Conservation (phyloP, 441 rosid genomes). For the Euphorbia schlechtendalii region DNA sequence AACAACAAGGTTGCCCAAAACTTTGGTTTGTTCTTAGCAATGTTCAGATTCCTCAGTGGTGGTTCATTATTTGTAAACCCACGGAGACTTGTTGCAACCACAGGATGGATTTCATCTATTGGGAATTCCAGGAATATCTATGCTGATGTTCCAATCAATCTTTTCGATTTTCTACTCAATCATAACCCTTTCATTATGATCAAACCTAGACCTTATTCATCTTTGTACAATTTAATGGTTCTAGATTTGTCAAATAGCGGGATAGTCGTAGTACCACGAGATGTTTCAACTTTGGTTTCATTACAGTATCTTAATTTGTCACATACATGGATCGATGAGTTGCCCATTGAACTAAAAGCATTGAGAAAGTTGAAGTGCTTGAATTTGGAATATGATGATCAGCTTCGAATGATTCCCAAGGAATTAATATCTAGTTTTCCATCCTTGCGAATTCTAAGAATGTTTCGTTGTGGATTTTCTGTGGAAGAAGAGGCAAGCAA, state of each 20-base stretch:
- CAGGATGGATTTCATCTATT: slow-evolving; percentile 8
- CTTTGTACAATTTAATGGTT: slow-evolving; percentile 8
- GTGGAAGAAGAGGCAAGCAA: too few species aligned
- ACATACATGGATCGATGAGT: background rate
- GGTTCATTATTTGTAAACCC: too few species aligned
- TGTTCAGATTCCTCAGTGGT: background rate
- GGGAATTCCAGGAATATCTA: background rate
- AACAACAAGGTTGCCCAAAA: too few species aligned
- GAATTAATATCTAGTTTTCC: slow-evolving; percentile 18
- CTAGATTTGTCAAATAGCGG: background rate
- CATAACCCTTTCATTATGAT: too few species aligned
- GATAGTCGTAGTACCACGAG: slow-evolving; percentile 6
- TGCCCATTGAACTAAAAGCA: slow-evolving; percentile 21
- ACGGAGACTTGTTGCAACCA: background rate
- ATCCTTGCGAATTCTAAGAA: slow-evolving; percentile 12
- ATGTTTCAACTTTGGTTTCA: slow-evolving; percentile 16
- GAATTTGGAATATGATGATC: slow-evolving; percentile 14
- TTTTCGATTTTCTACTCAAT: slow-evolving; percentile 10
- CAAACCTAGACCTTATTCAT: background rate
- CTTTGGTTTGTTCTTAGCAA: slow-evolving; percentile 18
- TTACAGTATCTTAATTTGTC: too few species aligned
- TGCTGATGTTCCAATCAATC: background rate
- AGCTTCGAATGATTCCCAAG: slow-evolving; percentile 8
- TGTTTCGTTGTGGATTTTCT: too few species aligned
- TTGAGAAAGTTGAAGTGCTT: slow-evolving; percentile 22